Evolutionary conservation across 2,329 filamentous ascomycete genomes (phyloP).

Genomic region (Stachybotrys chartarum): DNA sequence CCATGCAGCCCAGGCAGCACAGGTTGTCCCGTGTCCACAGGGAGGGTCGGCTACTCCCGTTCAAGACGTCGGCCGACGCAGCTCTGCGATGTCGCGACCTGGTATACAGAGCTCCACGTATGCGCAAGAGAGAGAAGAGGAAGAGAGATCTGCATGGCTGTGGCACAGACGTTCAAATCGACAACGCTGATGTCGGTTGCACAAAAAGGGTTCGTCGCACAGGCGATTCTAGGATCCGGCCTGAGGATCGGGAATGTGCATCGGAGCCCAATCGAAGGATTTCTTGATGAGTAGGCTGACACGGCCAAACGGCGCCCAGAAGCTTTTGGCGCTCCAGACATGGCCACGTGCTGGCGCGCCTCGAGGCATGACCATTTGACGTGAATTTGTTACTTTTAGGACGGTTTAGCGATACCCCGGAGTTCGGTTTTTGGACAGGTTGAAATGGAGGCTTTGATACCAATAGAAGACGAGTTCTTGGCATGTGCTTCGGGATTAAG

Average conservation of each 20-base stretch:
- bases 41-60: conserved; percentile 6
- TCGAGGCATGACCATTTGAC: no score
- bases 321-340: no score
- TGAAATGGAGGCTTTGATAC: not conserved
- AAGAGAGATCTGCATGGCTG: conserved; percentile 8
- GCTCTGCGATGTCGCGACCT: conserved; percentile 14
- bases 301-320: no score
- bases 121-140: conserved; percentile 17
- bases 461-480: not conserved
- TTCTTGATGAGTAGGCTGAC: not conserved
- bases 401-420: not conserved
- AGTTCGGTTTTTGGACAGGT: not conserved
- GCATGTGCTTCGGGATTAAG: not conserved
- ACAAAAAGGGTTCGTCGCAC: not conserved
- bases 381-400: not conserved
- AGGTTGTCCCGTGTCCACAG: not conserved
- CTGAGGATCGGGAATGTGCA: not conserved
- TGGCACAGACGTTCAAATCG: conserved; percentile 3
- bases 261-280: not conserved
- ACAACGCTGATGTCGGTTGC: not conserved
- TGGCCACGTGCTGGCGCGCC: no score
- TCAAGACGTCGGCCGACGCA: conserved; percentile 14
- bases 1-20: not conserved
- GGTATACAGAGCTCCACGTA: conserved; percentile 13
- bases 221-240: not conserved